These are phyloP conservation scores for Kuraishia molischiana DNA, from an alignment of 805 yeast species.

Conservation along the genomic window DNA sequence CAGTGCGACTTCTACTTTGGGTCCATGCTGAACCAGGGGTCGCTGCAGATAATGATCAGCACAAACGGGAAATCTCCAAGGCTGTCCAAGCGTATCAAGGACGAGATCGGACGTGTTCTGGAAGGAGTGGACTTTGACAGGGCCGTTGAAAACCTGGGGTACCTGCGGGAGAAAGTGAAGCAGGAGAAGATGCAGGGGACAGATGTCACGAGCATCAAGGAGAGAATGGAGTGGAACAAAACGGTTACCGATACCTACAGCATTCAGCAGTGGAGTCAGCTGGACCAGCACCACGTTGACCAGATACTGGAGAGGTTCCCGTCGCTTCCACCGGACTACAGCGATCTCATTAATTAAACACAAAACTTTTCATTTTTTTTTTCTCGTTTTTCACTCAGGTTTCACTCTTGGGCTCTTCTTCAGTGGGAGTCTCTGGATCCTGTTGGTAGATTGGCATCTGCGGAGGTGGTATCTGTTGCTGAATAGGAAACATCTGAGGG, in stretches of 20 bases:
- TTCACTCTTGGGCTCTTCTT: too few species aligned
- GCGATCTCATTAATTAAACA: too few species aligned
- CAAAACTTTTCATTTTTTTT: too few species aligned
- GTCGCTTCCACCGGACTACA: slow-evolving; percentile 9
- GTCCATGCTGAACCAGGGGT: slow-evolving; percentile 62
- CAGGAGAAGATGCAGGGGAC: slow-evolving; percentile 29
- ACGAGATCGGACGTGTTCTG: slow-evolving; percentile 35
- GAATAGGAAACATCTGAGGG: neutral
- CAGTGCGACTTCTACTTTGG: slow-evolving; percentile 84
- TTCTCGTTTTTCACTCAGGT: too few species aligned
- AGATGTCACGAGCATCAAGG: slow-evolving; percentile 33
- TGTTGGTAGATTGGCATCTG: too few species aligned
- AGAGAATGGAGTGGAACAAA: slow-evolving; percentile 66
- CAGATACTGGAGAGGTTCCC: slow-evolving; percentile 40
- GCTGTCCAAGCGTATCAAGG: slow-evolving; percentile 51
- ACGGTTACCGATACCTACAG: slow-evolving; percentile 49
- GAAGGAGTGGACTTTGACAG: slow-evolving; percentile 32
- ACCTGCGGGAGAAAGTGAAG: slow-evolving; percentile 41
- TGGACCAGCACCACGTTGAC: slow-evolving; percentile 25
- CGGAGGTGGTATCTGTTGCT: neutral
- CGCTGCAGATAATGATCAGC: slow-evolving; percentile 70
- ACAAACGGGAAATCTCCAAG: slow-evolving; percentile 81
- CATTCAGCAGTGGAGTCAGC: slow-evolving; percentile 48
- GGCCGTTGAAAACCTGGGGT: slow-evolving; percentile 54
- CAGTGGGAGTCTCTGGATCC: too few species aligned